A percentile compares a stretch with the other conserved stretches of the same genome.
phyloP scores from a whole-genome alignment of 139 green algal species.

The Picochlorum sp. region DNA sequence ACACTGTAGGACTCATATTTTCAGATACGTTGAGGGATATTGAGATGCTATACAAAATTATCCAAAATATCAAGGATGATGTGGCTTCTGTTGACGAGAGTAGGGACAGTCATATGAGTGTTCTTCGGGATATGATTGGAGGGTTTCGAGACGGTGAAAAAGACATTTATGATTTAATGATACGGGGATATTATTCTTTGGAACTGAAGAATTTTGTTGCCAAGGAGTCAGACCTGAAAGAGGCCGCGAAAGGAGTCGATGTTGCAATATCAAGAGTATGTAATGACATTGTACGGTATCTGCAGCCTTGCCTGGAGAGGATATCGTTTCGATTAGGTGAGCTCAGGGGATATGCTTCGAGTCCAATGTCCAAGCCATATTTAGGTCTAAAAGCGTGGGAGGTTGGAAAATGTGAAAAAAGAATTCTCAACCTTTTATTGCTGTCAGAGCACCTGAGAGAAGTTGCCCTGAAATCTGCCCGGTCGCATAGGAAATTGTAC shows the following conservation, averaged over 20 bases:
- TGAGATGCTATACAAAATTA: neutral
- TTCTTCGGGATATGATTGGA: neutral
- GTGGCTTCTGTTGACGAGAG: neutral
- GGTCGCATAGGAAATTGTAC: conserved; percentile 53
- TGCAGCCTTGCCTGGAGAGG: conserved; percentile 36
- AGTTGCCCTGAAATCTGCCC: conserved; percentile 15
- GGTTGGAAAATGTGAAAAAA: conserved; percentile 24
- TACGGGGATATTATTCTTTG: neutral
- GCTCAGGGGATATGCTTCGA: conserved; percentile 38
- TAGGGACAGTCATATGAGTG: neutral
- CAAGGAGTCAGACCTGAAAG: conserved; percentile 44
- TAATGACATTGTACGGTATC: conserved; percentile 25
- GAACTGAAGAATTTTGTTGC: neutral
- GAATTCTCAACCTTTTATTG: conserved; percentile 30
- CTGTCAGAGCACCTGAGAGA: conserved; percentile 39
- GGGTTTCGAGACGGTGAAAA: neutral
- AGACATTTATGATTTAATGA: neutral
- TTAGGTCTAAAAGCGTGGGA: conserved; percentile 19
- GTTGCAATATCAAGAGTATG: conserved; percentile 29
- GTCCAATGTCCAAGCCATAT: neutral
- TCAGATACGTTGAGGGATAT: neutral
- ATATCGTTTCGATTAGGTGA: conserved; percentile 51
- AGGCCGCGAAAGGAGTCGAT: conserved; percentile 52
- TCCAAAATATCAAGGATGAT: neutral
- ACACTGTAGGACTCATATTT: neutral